Conservation (phyloP, 129 eudicot species). For the Oenanthe sinensis region DNA sequence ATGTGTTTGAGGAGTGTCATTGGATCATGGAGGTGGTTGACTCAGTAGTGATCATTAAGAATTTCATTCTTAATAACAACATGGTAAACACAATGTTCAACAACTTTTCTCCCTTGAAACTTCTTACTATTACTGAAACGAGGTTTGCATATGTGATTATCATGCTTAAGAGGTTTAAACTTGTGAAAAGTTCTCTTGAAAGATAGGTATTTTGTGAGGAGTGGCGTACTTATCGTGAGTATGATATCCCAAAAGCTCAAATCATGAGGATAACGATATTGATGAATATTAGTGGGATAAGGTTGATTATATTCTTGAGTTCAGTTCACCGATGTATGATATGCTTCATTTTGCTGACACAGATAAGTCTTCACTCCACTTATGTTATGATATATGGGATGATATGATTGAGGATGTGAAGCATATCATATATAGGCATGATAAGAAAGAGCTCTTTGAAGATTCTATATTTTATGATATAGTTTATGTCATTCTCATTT, state of each 20-base stretch:
- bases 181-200: conserved; percentile 4
- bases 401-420: conserved; percentile 18
- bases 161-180: conserved; percentile 14
- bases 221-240: conserved; percentile 10
- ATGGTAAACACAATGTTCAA: conserved; percentile 13
- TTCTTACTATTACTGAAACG: conserved; percentile 14
- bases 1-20: neutral
- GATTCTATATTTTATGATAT: conserved; percentile 8
- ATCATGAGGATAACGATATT: neutral
- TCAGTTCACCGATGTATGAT: too few species aligned
- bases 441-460: too few species aligned
- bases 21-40: neutral
- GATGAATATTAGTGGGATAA: too few species aligned
- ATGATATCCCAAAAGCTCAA: conserved; percentile 6
- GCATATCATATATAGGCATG: too few species aligned
- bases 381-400: conserved; percentile 21
- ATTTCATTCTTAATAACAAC: conserved; percentile 1
- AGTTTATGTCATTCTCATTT: neutral
- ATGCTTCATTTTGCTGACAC: too few species aligned
- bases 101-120: neutral
- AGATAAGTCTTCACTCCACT: neutral
- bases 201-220: conserved; percentile 1
- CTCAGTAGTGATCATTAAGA: too few species aligned
- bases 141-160: conserved; percentile 20
- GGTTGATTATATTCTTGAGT: too few species aligned